Conservation (phyloP, 345 rosid species). For the Boechera divaricarpa region DNA sequence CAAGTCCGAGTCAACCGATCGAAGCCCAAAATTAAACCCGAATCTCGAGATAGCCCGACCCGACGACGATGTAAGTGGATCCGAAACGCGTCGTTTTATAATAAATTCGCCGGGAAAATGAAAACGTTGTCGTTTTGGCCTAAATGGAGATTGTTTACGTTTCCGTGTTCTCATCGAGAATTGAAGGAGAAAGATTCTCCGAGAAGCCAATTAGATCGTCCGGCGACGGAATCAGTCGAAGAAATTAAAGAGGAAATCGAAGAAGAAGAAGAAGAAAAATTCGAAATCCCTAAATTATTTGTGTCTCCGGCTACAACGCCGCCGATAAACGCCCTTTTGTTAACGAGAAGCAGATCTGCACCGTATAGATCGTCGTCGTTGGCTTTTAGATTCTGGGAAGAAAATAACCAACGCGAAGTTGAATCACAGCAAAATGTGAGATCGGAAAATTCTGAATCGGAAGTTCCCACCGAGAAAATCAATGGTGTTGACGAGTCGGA, state of each 20-base stretch:
- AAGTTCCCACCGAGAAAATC: neutral
- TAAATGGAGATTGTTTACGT: constrained; percentile 49
- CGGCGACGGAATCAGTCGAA: constrained; percentile 31
- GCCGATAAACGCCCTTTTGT: constrained; percentile 69
- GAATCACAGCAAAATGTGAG: constrained; percentile 40
- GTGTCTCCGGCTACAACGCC: constrained; percentile 56
- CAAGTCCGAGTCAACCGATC: constrained; percentile 82
- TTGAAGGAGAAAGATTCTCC: constrained; percentile 43
- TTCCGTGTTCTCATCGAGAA: constrained; percentile 37
- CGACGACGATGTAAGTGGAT: constrained; percentile 57
- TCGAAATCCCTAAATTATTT: constrained; percentile 39
- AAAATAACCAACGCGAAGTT: constrained; percentile 52
- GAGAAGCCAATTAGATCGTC: constrained; percentile 42
- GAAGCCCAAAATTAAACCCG: constrained; percentile 45
- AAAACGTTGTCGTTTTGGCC: constrained; percentile 49
- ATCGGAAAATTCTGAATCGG: constrained; percentile 36
- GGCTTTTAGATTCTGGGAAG: constrained; percentile 82
- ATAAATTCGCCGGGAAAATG: constrained; percentile 33
- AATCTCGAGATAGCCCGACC: constrained; percentile 30
- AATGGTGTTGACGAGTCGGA: constrained; percentile 36
- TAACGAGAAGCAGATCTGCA: constrained; percentile 88
- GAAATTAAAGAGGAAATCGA: constrained; percentile 37
- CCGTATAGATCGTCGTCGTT: constrained; percentile 84
- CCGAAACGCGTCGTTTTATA: constrained; percentile 46
- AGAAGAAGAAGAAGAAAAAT: constrained; percentile 38